These are phyloP conservation scores for Cystofilobasidium bisporidii DNA, from an alignment of 768 basidiomycete species.

Conservation along the genomic window DNA sequence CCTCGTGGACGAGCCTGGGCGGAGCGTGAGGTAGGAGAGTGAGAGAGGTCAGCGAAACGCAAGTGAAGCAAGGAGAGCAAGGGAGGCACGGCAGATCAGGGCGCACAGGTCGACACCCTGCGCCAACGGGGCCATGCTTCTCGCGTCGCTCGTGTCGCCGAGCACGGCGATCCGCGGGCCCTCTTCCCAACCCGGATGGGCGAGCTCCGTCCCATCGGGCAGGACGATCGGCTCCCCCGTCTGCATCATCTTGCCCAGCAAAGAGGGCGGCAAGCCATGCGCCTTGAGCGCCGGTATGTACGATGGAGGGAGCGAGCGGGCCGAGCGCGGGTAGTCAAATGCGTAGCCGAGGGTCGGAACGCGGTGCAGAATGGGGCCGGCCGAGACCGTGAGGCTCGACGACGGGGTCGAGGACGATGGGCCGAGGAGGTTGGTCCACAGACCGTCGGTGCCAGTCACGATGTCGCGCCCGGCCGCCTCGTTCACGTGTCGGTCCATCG, in stretches of 20 bases:
- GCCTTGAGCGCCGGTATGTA: slow-evolving; percentile 46
- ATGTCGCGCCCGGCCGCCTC: slow-evolving; percentile 60
- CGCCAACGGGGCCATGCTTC: slow-evolving; percentile 48
- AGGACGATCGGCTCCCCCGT: slow-evolving; percentile 56
- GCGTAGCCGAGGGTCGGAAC: slow-evolving; percentile 70
- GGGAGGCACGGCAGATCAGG: too few relatives aligned
- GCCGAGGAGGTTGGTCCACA: slow-evolving; percentile 54
- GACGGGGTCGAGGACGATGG: slow-evolving; percentile 7
- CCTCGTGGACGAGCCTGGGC: slow-evolving; percentile 62
- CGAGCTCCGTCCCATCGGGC: slow-evolving; percentile 59
- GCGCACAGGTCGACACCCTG: slow-evolving; percentile 51
- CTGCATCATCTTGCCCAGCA: slow-evolving; percentile 57
- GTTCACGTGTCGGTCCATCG: slow-evolving; percentile 50
- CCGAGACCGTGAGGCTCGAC: slow-evolving; percentile 34
- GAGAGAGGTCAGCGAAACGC: background rate
- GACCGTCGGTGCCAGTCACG: slow-evolving; percentile 46
- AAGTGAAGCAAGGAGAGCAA: too few relatives aligned
- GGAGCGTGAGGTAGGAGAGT: background rate
- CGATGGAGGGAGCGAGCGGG: slow-evolving; percentile 46
- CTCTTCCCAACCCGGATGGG: slow-evolving; percentile 36
- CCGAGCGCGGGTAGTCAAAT: slow-evolving; percentile 54
- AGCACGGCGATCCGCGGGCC: slow-evolving; percentile 68
- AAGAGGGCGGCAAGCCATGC: slow-evolving; percentile 54
- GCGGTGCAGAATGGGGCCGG: background rate
- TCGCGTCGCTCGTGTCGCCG: slow-evolving; percentile 63